Percentiles rank a stretch among this genome's conserved stretches.
These are phyloP conservation scores for Zopfochytrium polystomum DNA, from an alignment of 371 early-diverging fungal species.

Conservation along the genomic window DNA sequence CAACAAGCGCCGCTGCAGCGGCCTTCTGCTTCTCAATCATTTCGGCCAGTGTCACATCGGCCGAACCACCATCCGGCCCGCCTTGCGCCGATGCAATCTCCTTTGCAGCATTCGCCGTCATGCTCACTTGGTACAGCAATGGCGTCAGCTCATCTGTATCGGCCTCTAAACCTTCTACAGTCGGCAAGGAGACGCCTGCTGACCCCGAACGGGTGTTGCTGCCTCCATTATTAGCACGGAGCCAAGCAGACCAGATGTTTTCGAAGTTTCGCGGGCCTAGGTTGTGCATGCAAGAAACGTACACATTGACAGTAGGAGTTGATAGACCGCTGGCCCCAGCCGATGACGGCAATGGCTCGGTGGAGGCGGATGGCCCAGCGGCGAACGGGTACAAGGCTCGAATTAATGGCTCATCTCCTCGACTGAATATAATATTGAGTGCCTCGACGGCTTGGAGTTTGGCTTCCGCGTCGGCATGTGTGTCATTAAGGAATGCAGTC, in stretches of 20 bases:
- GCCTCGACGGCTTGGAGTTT: constrained; percentile 25
- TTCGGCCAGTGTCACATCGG: background rate
- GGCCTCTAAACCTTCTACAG: background rate
- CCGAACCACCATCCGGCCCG: background rate
- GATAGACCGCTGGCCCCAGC: too few relatives aligned
- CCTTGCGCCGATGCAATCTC: background rate
- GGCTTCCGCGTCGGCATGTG: constrained; percentile 7
- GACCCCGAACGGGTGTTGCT: too few relatives aligned
- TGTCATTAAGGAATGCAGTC: constrained; percentile 10
- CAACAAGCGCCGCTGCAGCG: constrained; percentile 1
- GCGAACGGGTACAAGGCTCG: constrained; percentile 25
- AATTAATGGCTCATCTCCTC: constrained; percentile 27
- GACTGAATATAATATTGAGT: constrained; percentile 29
- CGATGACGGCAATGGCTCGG: too few relatives aligned
- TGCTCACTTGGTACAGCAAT: background rate
- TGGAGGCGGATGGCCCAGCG: too few relatives aligned
- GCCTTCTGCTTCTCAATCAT: background rate
- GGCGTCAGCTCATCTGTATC: constrained; percentile 8
- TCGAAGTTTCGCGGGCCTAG: constrained; percentile 11
- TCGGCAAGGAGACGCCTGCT: too few relatives aligned
- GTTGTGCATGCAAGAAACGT: constrained; percentile 23
- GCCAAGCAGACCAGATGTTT: constrained; percentile 21
- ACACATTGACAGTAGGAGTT: constrained; percentile 17
- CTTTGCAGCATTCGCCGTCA: constrained; percentile 1
- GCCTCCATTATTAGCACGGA: too few relatives aligned